Evolutionary conservation across 2,329 filamentous ascomycete species (phyloP).

Genomic region (Onygenales sp.): DNA sequence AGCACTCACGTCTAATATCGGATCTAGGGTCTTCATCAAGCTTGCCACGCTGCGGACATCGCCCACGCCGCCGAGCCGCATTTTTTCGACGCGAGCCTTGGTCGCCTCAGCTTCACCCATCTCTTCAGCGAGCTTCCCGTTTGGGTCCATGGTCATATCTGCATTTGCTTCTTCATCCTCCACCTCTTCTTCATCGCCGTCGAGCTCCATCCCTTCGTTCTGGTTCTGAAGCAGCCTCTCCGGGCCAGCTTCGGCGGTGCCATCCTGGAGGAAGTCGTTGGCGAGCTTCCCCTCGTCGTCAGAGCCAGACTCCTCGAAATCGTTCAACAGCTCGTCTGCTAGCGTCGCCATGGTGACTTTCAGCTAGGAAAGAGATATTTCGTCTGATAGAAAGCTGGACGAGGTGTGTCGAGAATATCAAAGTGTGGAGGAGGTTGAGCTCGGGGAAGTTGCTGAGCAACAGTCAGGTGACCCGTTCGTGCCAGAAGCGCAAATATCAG

Average conservation of each 20-base stretch:
- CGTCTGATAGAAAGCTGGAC: background rate
- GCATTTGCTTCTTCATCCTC: slow-evolving; percentile 12
- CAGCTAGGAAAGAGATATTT: background rate
- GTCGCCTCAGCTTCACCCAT: slow-evolving; percentile 51
- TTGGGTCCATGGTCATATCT: slow-evolving; percentile 46
- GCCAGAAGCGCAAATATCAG: background rate
- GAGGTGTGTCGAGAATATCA: background rate
- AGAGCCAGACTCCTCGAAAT: slow-evolving; percentile 78
- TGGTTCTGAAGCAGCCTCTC: slow-evolving; percentile 20
- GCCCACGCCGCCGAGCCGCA: slow-evolving; percentile 62
- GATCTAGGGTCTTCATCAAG: slow-evolving; percentile 72
- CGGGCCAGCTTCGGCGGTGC: slow-evolving; percentile 22
- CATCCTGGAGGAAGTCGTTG: slow-evolving; percentile 37
- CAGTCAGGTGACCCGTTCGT: background rate
- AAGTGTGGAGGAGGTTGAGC: background rate
- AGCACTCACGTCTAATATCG: slow-evolving; percentile 67
- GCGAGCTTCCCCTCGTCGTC: slow-evolving; percentile 58
- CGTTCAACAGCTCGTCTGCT: slow-evolving; percentile 84
- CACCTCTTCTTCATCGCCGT: slow-evolving; percentile 16
- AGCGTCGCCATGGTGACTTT: slow-evolving; percentile 65
- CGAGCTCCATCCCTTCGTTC: slow-evolving; percentile 12
- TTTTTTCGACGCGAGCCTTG: slow-evolving; percentile 61
- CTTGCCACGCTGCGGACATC: slow-evolving; percentile 72
- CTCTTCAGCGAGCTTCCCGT: slow-evolving; percentile 50
- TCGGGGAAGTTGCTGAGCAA: background rate